Evolutionary conservation across 2,329 filamentous ascomycete genomes (phyloP), one percentile per base, ranked within the genome.

Genomic region (Fusarium chaquense): DNA sequence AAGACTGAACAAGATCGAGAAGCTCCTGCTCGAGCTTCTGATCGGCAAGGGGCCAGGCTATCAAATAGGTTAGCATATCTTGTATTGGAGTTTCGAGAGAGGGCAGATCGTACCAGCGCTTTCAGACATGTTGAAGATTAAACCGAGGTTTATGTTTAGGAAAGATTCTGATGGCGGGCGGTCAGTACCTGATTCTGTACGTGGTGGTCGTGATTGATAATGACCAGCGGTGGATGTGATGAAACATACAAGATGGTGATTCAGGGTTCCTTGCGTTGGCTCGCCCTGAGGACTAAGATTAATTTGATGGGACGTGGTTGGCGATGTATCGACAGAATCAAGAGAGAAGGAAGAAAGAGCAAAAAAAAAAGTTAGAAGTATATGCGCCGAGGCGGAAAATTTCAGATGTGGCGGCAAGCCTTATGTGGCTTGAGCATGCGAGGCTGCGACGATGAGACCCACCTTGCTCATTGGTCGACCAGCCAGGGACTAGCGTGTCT

Each of bases 1-100:
- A 81, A 77, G 92, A 90, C 83, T 95, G 92, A 67, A 94, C 86
- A 58, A 94, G 86, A 75, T 97, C 92, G 69, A 97, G 88, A 70
- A 98, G 89, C 80, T 94, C 90, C 84, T 94, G 90, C 58, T 91
- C 89, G 70, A 97, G 86, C 75, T 89, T 87, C 77, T 88, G 86
- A 78, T 93, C 91, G 80, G 91, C 91, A 79, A 91, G 80, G 67
- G 90, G 90, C 90, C 90, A 92, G 71, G 90, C 89, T 87, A 66
- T 43, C 22, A 50, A 40, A 15, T 32, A 26, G n/a, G 52, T 78
- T 49, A 79, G 73, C 53, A 15, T 36, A 38, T 28, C 6, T 1
- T 4, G 10, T 10, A 36, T 33, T 18, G 9, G 2, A 13, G 11
- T 6, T 8, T 18, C 9, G 6, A 4, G 7, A 26, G 18, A 38